Evolutionary conservation across 2,329 filamentous ascomycete genomes (phyloP).

Genomic region (Aspergillus eucalypticola): DNA sequence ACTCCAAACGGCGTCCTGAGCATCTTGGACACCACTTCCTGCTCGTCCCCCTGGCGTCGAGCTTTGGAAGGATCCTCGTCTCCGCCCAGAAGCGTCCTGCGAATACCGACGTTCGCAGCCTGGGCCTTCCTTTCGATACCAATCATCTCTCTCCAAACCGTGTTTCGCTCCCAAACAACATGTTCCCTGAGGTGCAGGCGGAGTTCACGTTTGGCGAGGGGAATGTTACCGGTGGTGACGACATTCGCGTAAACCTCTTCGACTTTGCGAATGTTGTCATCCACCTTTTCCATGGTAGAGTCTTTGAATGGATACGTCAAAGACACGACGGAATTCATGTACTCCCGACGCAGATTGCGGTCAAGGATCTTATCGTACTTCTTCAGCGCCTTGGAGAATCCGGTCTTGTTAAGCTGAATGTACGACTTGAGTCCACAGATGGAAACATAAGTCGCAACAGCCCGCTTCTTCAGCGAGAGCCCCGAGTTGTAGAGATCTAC

Average conservation of each 20-base stretch:
- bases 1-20: conserved; percentile 78
- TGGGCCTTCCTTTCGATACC: conserved; percentile 94
- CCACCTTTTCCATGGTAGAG: conserved; percentile 68
- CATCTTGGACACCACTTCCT: conserved; percentile 64
- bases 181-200: conserved; percentile 91
- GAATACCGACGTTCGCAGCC: conserved; percentile 82
- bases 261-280: conserved; percentile 70
- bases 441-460: conserved; percentile 83
- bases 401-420: conserved; percentile 92
- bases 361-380: conserved; percentile 98
- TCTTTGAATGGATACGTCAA: conserved; percentile 78
- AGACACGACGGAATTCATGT: conserved; percentile 73
- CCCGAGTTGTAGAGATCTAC: conserved; percentile 68
- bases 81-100: conserved; percentile 74
- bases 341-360: conserved; percentile 72
- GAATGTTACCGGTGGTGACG: conserved; percentile 77
- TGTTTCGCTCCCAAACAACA: conserved; percentile 98
- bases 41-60: conserved; percentile 81
- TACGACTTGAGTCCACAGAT: conserved; percentile 95
- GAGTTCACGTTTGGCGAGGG: conserved; percentile 77
- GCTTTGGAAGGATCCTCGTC: conserved; percentile 68
- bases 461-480: conserved; percentile 89
- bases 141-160: conserved; percentile 98
- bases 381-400: conserved; percentile 94
- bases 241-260: conserved; percentile 79